Percentiles rank a stretch among this genome's conserved stretches.
These are phyloP conservation scores for Pilobolus umbonatus DNA, from an alignment of 192 early-diverging fungal genomes.

Conservation along the genomic window DNA sequence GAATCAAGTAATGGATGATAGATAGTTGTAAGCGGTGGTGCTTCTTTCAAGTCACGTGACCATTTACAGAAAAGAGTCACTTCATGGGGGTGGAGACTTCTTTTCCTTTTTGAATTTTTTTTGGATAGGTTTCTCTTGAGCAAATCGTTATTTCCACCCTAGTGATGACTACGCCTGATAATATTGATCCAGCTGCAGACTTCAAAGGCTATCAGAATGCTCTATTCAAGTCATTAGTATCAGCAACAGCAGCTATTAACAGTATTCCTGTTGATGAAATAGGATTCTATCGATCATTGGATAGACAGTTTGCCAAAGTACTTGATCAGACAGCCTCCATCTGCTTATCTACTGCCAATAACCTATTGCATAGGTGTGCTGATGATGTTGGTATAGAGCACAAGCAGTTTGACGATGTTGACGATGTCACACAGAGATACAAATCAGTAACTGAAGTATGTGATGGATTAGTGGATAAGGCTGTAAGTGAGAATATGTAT, in stretches of 20 bases:
- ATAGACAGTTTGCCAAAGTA: slow-evolving; percentile 48
- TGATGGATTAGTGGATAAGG: slow-evolving; percentile 79
- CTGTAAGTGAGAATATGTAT: slow-evolving; percentile 40
- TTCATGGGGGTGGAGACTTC: too few relatives aligned
- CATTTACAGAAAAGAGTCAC: too few relatives aligned
- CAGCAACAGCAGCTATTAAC: slow-evolving; percentile 57
- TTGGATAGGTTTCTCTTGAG: too few relatives aligned
- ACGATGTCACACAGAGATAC: slow-evolving; percentile 67
- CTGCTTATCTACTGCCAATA: slow-evolving; percentile 27
- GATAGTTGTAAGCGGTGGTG: too few relatives aligned
- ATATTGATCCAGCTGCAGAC: slow-evolving; percentile 34
- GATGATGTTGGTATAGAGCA: slow-evolving; percentile 32
- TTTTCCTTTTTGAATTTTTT: too few relatives aligned
- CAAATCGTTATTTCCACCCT: too few relatives aligned
- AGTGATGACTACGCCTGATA: slow-evolving; percentile 8
- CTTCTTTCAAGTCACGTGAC: too few relatives aligned
- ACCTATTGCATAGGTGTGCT: slow-evolving; percentile 21
- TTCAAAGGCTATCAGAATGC: slow-evolving; percentile 42
- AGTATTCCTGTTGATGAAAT: slow-evolving; percentile 53
- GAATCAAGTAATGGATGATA: too few relatives aligned
- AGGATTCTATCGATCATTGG: slow-evolving; percentile 58
- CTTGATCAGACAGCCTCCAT: slow-evolving; percentile 22
- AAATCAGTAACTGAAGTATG: slow-evolving; percentile 62
- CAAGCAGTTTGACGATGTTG: slow-evolving; percentile 43
- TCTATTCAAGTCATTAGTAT: slow-evolving; percentile 45